Conservation (phyloP, 2,329 filamentous ascomycete genomes). For the Aspergillus viridinutans region DNA sequence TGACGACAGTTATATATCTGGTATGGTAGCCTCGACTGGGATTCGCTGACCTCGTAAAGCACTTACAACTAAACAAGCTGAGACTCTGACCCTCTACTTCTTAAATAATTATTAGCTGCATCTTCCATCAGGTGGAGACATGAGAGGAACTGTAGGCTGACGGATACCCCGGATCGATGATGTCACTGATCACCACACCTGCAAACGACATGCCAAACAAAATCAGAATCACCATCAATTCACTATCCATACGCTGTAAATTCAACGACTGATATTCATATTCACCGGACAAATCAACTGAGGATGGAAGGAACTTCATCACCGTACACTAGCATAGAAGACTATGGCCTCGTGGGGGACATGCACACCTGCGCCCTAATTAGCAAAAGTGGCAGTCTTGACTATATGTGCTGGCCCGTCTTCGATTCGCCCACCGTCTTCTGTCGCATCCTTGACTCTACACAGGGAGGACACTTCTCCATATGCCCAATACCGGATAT, state of each 20-base stretch:
- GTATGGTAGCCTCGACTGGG: too few relatives aligned
- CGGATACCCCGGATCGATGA: neutral
- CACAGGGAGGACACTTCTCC: constrained; percentile 69
- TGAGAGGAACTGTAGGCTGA: neutral
- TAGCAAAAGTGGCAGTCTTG: constrained; percentile 68
- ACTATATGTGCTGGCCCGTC: constrained; percentile 78
- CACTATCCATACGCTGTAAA: neutral
- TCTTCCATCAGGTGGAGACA: too few relatives aligned
- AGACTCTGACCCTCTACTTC: too few relatives aligned
- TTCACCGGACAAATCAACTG: neutral
- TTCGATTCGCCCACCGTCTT: constrained; percentile 76
- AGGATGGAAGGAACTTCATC: neutral
- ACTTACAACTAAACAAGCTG: too few relatives aligned
- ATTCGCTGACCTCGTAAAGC: too few relatives aligned
- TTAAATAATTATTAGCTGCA: too few relatives aligned
- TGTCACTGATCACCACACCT: neutral
- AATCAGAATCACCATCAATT: too few relatives aligned
- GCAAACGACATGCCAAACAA: too few relatives aligned
- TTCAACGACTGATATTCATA: neutral
- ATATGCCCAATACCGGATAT: constrained; percentile 49
- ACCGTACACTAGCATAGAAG: constrained; percentile 53
- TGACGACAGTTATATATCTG: too few relatives aligned
- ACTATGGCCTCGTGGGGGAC: constrained; percentile 77
- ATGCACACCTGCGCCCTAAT: constrained; percentile 73
- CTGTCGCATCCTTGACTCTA: constrained; percentile 67